Evolutionary conservation across 371 early-diverging fungal genomes (phyloP).

Genomic region (Homolaphlyctis polyrhiza): DNA sequence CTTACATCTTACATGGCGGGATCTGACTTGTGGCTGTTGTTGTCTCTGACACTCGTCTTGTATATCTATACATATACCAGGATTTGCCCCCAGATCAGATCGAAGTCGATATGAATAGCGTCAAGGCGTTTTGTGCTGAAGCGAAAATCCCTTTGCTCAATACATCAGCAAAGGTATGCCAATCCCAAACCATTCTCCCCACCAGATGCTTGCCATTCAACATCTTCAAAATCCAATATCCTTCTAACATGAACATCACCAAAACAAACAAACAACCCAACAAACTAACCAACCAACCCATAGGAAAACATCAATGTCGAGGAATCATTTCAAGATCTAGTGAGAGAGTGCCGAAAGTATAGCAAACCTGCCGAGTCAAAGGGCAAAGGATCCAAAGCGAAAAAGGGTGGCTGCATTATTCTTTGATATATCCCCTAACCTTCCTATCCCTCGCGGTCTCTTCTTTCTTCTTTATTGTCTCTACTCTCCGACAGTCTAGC

Average conservation of each 20-base stretch:
- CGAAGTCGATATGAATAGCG: slow-evolving; percentile 30
- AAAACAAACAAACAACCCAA: neutral
- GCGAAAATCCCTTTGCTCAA: slow-evolving; percentile 43
- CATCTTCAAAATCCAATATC: no score
- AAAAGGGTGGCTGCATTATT: neutral
- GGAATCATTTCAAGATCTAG: slow-evolving; percentile 46
- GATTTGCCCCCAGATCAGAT: slow-evolving; percentile 41
- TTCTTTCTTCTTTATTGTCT: no score
- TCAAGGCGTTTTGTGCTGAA: slow-evolving; percentile 21
- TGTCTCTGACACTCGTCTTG: neutral
- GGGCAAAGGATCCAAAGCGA: neutral
- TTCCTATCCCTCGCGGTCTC: no score
- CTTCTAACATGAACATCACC: no score
- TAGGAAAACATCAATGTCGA: slow-evolving; percentile 48
- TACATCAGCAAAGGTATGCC: slow-evolving; percentile 50
- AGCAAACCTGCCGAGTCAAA: neutral
- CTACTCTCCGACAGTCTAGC: no score
- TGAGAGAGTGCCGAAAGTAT: slow-evolving; percentile 39
- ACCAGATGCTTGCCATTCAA: no score
- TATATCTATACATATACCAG: slow-evolving; percentile 7
- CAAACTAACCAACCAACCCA: neutral
- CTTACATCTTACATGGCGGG: neutral
- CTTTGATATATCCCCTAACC: no score
- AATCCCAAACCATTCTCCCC: no score
- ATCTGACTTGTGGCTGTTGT: no score